Evolutionary conservation across 23 red algal genomes (phyloP).

Genomic region (Gracilaria gracilis): DNA sequence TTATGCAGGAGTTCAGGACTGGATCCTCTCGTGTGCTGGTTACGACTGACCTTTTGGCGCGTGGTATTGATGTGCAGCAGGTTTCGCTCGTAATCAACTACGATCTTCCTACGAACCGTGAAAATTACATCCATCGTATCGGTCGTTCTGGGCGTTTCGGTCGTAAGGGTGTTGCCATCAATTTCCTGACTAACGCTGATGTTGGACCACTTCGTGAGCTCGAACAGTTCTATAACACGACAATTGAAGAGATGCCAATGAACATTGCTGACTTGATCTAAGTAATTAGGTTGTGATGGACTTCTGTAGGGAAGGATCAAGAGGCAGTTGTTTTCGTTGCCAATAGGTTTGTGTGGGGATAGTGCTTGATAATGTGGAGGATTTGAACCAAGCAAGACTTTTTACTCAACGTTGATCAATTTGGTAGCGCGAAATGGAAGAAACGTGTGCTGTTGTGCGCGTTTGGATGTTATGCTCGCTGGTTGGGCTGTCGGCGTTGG

Average conservation of each 20-base stretch:
- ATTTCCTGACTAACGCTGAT: conserved; percentile 94
- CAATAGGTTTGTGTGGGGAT: not conserved
- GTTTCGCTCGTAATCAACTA: conserved; percentile 99
- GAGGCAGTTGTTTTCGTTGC: conserved; percentile 49
- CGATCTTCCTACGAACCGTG: conserved; percentile 98
- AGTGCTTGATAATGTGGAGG: not conserved
- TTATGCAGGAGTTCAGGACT: conserved; percentile 95
- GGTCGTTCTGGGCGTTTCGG: conserved; percentile 99
- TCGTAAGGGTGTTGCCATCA: conserved; percentile 99
- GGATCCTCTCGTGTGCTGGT: conserved; percentile 94
- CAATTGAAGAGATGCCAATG: conserved; percentile 98
- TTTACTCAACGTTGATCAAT: not conserved
- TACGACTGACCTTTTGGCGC: conserved; percentile 96
- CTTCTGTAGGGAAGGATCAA: not conserved
- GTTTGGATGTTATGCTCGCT: not conserved
- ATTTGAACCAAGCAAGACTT: not conserved
- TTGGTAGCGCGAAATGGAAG: not conserved
- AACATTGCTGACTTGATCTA: conserved; percentile 96
- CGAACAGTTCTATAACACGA: conserved; percentile 95
- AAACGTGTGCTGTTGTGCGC: not conserved
- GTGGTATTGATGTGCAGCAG: conserved; percentile 99
- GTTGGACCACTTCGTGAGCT: conserved; percentile 86
- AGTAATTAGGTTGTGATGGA: conserved; percentile 4
- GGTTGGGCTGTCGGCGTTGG: not conserved
- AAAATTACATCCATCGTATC: conserved; percentile 99